Evolutionary conservation across 1,139 yeast genomes (phyloP).

Genomic region (Nakaseomyces glabratus): DNA sequence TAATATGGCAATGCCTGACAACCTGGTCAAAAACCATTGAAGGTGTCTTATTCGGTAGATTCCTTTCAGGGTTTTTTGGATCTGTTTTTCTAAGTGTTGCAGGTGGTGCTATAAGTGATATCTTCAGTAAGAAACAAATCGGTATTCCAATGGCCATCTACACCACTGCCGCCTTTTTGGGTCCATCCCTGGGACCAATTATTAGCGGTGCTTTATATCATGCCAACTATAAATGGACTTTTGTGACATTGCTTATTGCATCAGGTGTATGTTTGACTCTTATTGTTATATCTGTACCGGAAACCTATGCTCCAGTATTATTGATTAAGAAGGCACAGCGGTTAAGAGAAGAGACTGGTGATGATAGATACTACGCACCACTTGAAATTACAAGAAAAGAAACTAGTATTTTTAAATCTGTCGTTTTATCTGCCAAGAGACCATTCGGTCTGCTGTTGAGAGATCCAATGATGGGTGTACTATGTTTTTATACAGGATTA

Average conservation of each 20-base stretch:
- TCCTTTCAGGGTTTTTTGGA: conserved; percentile 59
- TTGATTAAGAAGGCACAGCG: conserved; percentile 49
- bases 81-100: conserved; percentile 66
- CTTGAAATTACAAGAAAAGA: conserved; percentile 40
- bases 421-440: conserved; percentile 37
- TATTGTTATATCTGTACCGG: conserved; percentile 48
- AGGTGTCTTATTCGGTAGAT: conserved; percentile 55
- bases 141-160: conserved; percentile 65
- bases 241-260: conserved; percentile 56
- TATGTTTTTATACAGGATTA: conserved; percentile 56
- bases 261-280: conserved; percentile 49
- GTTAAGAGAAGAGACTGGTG: conserved; percentile 52
- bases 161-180: conserved; percentile 65
- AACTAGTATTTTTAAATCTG: conserved; percentile 35
- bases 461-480: conserved; percentile 54
- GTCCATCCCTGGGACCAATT: conserved; percentile 67
- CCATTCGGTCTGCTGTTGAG: conserved; percentile 46
- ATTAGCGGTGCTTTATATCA: conserved; percentile 56
- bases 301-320: conserved; percentile 62
- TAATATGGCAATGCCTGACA: conserved; percentile 54
- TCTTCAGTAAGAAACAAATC: conserved; percentile 47
- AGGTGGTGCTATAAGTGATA: conserved; percentile 70
- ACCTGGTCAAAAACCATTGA: conserved; percentile 59
- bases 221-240: conserved; percentile 49
- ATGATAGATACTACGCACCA: conserved; percentile 43